A percentile compares a stretch with the other conserved stretches of the same genome.
These are phyloP conservation scores for Aspergillus biplanus DNA, from an alignment of 495 filamentous ascomycete species.

Conservation along the genomic window DNA sequence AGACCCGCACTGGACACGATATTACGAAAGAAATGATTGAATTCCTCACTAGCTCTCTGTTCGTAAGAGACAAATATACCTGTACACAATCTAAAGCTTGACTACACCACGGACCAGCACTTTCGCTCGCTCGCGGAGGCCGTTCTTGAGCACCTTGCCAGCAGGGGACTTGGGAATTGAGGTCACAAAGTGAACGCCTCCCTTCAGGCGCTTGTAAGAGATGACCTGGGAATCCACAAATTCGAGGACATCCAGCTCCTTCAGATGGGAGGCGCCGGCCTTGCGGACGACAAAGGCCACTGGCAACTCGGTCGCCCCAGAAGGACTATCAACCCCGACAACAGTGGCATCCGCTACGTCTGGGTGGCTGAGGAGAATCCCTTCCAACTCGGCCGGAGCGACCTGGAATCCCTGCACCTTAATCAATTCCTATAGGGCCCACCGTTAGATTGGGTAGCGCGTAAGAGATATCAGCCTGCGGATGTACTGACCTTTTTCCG, in stretches of 20 bases:
- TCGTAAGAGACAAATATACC: too few relatives aligned
- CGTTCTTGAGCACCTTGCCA: not conserved
- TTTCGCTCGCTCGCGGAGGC: not conserved
- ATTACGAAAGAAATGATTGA: too few relatives aligned
- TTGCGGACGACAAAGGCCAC: not conserved
- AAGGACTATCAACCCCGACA: not conserved
- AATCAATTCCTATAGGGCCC: not conserved
- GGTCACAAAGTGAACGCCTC: not conserved
- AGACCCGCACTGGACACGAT: too few relatives aligned
- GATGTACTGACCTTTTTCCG: constrained; percentile 50
- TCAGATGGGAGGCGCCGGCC: not conserved
- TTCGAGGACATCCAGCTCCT: not conserved
- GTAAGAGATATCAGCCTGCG: not conserved
- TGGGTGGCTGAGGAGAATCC: not conserved
- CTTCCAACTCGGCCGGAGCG: not conserved
- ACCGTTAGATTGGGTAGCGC: not conserved
- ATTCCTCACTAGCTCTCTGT: too few relatives aligned
- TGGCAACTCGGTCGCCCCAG: not conserved
- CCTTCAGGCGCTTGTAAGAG: not conserved
- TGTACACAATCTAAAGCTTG: not conserved
- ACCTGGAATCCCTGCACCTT: not conserved
- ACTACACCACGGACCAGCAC: not conserved
- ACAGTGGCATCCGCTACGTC: not conserved
- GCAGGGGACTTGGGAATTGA: not conserved
- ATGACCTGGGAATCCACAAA: not conserved